Base-by-base conservation (phyloP, 139 green algal genomes). In the Chlorella sp. region DNA sequence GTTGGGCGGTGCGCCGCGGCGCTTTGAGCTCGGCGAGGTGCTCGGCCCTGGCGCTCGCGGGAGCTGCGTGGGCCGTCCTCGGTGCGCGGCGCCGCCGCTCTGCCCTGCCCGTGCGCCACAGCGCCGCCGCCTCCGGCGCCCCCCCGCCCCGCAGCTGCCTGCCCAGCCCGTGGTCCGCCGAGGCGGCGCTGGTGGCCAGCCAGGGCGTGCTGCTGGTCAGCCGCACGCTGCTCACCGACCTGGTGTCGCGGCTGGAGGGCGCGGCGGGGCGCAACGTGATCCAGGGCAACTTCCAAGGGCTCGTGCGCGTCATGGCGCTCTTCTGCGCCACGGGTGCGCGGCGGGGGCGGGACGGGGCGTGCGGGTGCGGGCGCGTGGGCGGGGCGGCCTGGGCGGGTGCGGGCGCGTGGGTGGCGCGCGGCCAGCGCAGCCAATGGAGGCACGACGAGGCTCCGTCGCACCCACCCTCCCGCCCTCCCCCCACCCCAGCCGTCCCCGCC, bases 141-240 rank as follows among this genome's bases (percentile, higher is more conserved):
- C 27, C 8, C 63, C 40, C 41, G n/a, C 64, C 1, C n/a, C 72
- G 79, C 85, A 97, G 92, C 50, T 96, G 93, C 80, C 86, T 97
- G 40, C 94, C 94, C 11, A 78, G 71, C 0, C 59, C 76, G 1
- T 78, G 90, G 15, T 91, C 80, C 33, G 67, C 73, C 15, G 93
- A 97, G 78, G 90, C 91, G 14, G 33, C 79, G 2, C 83, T 98
- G 33, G 86, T 98, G 25, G 64, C 87, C 25, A 70, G 81, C 0
- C 92, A 97, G 82, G 89, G 85, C 9, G 46, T 60, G 8, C 76
- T 96, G 68, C 87, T 98, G 25, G 79, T 98, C 17, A 86, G 77
- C 27, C 82, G 94, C 45, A 96, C 93, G 9, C 84, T 93, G 43
- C 86, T 98, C 3, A 97, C 93, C n/a, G 90, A 97, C 56, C 79